phyloP scores from a whole-genome alignment of 2,329 filamentous ascomycete genomes.

The Botrytis sinoallii region DNA sequence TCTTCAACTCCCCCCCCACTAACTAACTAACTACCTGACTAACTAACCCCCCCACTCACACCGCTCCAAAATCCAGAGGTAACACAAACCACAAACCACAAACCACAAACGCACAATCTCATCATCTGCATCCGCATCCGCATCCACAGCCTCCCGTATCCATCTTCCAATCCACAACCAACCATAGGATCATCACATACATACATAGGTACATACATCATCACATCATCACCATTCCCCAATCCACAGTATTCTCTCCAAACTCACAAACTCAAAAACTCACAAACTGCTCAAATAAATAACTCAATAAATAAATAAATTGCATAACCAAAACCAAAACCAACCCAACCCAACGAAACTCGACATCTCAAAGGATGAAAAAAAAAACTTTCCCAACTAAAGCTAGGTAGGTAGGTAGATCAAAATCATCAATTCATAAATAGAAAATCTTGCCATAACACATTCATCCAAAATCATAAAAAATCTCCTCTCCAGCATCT shows the following conservation, averaged over 20 bases:
- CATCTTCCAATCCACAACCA: constrained; percentile 1
- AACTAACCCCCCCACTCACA: not conserved
- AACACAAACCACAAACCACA: not conserved
- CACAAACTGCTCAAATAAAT: not conserved
- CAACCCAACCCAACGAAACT: not conserved
- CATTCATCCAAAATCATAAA: not conserved
- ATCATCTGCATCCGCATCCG: not conserved
- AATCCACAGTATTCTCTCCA: not conserved
- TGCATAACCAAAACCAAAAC: not conserved
- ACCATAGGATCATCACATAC: not conserved
- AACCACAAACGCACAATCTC: not conserved
- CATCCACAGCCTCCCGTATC: not conserved
- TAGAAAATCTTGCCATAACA: not conserved
- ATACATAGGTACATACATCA: not conserved
- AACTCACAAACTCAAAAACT: not conserved
- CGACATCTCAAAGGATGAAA: not conserved
- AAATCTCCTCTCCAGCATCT: not conserved
- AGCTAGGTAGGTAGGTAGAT: not conserved
- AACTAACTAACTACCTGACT: not conserved
- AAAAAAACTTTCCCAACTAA: not conserved
- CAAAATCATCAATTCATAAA: constrained; percentile 11
- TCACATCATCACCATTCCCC: not conserved
- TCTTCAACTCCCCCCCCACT: not conserved
- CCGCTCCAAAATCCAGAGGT: not conserved
- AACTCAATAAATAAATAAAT: not conserved